These are phyloP conservation scores for Cydonia oblonga DNA, from an alignment of 331 rosid genomes.

Conservation along the genomic window DNA sequence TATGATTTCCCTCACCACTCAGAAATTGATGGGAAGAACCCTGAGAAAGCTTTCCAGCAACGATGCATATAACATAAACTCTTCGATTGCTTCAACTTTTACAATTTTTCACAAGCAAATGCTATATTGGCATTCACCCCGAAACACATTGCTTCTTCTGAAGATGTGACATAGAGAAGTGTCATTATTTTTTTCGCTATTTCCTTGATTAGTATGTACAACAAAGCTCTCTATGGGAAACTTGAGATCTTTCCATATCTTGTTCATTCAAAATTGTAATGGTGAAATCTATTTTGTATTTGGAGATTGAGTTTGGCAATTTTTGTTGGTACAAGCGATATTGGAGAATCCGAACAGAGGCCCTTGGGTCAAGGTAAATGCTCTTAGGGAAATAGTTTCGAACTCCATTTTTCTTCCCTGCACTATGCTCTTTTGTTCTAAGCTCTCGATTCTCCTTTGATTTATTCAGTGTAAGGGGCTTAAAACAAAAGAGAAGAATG, in stretches of 20 bases:
- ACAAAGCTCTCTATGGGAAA: not conserved
- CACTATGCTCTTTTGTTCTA: too few relatives aligned
- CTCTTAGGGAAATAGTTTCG: too few relatives aligned
- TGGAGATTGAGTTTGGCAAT: not conserved
- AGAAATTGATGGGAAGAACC: conserved; percentile 43
- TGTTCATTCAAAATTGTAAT: not conserved
- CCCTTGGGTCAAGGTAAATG: too few relatives aligned
- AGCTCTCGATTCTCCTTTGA: too few relatives aligned
- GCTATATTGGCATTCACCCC: not conserved
- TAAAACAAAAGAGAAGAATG: too few relatives aligned
- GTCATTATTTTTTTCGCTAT: not conserved
- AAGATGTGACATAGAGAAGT: not conserved
- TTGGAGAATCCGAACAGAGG: too few relatives aligned
- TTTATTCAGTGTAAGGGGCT: too few relatives aligned
- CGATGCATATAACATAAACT: conserved; percentile 20
- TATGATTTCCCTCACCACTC: conserved; percentile 82
- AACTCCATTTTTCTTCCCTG: too few relatives aligned
- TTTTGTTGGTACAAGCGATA: too few relatives aligned
- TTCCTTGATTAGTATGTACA: not conserved
- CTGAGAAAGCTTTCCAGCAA: conserved; percentile 58
- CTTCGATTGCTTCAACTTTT: not conserved
- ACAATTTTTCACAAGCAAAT: not conserved
- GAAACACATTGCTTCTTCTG: not conserved
- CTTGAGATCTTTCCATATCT: not conserved
- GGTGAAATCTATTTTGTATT: too few relatives aligned